Evolutionary conservation across 352 stramenopile genomes (phyloP).

Genomic region (Pythium biforme): DNA sequence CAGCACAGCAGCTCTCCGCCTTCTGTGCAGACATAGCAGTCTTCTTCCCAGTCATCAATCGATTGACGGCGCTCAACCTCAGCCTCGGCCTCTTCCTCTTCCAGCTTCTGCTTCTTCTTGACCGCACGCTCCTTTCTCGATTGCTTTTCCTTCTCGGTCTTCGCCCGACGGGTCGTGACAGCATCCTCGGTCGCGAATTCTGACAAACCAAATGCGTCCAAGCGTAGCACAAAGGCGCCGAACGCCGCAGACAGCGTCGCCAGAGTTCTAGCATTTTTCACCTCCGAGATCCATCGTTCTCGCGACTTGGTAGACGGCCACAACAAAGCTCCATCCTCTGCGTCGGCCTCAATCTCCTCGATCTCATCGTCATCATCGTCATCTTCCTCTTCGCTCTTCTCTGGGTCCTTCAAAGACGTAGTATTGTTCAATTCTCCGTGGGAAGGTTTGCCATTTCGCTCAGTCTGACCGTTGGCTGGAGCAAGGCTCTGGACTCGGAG

Average conservation of each 20-base stretch:
- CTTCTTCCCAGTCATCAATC: constrained; percentile 84
- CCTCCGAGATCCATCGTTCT: constrained; percentile 64
- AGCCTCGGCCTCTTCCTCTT: constrained; percentile 49
- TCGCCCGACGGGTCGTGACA: constrained; percentile 46
- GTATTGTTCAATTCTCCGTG: constrained; percentile 6
- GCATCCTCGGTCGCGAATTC: constrained; percentile 48
- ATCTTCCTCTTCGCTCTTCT: constrained; percentile 72
- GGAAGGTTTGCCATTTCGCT: constrained; percentile 20
- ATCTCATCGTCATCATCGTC: constrained; percentile 78
- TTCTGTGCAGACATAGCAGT: constrained; percentile 88
- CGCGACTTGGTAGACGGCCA: constrained; percentile 76
- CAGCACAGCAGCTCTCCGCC: constrained; percentile 89
- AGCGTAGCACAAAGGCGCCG: constrained; percentile 60
- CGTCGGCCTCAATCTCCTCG: constrained; percentile 45
- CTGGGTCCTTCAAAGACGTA: constrained; percentile 33
- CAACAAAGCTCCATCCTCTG: constrained; percentile 58
- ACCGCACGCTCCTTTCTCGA: constrained; percentile 64
- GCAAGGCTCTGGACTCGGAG: constrained; percentile 28
- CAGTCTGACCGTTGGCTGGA: constrained; percentile 8
- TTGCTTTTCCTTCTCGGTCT: constrained; percentile 71
- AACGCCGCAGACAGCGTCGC: constrained; percentile 57
- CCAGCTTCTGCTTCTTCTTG: constrained; percentile 66
- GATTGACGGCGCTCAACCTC: constrained; percentile 38
- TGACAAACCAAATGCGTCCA: constrained; percentile 65
- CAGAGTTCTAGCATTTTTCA: constrained; percentile 54